phyloP scores from a whole-genome alignment of 2,329 filamentous ascomycete genomes.

The Knoxdaviesia capensis region DNA sequence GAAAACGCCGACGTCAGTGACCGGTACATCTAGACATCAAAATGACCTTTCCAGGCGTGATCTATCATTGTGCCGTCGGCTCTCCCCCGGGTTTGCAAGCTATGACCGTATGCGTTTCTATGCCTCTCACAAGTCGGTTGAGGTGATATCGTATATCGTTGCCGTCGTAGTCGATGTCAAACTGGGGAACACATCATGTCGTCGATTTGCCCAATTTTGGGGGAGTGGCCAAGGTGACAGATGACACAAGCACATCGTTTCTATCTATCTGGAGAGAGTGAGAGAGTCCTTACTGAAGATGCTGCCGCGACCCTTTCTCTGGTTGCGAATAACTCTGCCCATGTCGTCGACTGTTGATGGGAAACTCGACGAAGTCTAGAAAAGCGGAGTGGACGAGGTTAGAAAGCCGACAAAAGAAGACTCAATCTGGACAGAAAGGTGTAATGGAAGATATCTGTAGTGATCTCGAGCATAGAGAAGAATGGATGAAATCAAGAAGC shows the following conservation, averaged over 20 bases:
- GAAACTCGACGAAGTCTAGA: slow-evolving; percentile 2
- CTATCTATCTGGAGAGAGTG: slow-evolving; percentile 2
- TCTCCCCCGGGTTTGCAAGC: too few species aligned
- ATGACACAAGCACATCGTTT: background rate
- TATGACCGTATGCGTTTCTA: too few species aligned
- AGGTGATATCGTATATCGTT: background rate
- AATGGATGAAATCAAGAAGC: too few species aligned
- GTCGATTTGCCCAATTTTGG: too few species aligned
- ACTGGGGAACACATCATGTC: too few species aligned
- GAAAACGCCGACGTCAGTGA: slow-evolving; percentile 6
- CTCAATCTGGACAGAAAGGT: too few species aligned
- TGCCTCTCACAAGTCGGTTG: too few species aligned
- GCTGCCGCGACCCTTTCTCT: slow-evolving; percentile 39
- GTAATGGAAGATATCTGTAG: too few species aligned
- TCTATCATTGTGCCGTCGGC: background rate
- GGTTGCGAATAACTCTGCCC: slow-evolving; percentile 45
- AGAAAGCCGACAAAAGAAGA: too few species aligned
- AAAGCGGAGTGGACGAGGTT: too few species aligned
- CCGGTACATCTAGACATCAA: background rate
- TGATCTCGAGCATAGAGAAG: too few species aligned
- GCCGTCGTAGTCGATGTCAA: background rate
- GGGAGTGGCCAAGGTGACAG: too few species aligned
- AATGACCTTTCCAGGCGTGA: slow-evolving; percentile 4
- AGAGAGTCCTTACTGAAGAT: slow-evolving; percentile 29
- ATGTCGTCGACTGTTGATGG: slow-evolving; percentile 14